Evolutionary conservation across 75 land plant species (phyloP).

Genomic region (Adiantum capillusveneris): DNA sequence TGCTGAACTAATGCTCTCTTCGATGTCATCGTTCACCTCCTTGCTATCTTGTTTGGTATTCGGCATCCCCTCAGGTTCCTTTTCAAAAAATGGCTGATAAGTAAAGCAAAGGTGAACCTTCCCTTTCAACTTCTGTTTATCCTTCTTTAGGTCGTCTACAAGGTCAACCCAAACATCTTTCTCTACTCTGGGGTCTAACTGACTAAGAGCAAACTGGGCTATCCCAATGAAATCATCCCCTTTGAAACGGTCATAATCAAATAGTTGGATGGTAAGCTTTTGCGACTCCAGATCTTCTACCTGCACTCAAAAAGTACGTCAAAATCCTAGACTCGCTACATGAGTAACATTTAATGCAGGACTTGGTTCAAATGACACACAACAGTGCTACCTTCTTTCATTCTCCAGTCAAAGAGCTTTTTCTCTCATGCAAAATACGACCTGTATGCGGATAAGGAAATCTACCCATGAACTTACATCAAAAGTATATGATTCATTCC

Average conservation of each 20-base stretch:
- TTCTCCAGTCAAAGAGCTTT: too few relatives aligned
- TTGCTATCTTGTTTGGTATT: too few relatives aligned
- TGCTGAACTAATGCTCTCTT: too few relatives aligned
- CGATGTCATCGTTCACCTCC: too few relatives aligned
- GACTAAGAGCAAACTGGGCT: neutral
- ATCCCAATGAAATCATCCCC: neutral
- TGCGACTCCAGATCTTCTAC: slow-evolving; percentile 1
- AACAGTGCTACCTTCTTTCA: too few relatives aligned
- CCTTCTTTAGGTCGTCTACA: neutral
- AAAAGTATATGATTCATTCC: neutral
- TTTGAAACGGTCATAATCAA: slow-evolving; percentile 4
- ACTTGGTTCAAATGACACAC: too few relatives aligned
- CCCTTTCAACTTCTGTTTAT: neutral
- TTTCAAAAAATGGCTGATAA: neutral
- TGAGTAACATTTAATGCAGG: too few relatives aligned
- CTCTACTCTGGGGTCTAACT: neutral
- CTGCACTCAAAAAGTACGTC: neutral
- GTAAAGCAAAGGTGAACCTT: slow-evolving; percentile 4
- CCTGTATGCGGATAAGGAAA: too few relatives aligned
- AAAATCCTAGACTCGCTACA: too few relatives aligned
- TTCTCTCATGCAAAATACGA: too few relatives aligned
- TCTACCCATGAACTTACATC: slow-evolving; percentile 5
- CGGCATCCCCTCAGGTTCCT: neutral
- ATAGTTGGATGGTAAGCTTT: slow-evolving; percentile 1
- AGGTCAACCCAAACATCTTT: neutral